A percentile compares a stretch with the other conserved stretches of the same genome.
Evolutionary conservation across 2,329 filamentous ascomycete species (phyloP).

Genomic region (Microcera coccophila): DNA sequence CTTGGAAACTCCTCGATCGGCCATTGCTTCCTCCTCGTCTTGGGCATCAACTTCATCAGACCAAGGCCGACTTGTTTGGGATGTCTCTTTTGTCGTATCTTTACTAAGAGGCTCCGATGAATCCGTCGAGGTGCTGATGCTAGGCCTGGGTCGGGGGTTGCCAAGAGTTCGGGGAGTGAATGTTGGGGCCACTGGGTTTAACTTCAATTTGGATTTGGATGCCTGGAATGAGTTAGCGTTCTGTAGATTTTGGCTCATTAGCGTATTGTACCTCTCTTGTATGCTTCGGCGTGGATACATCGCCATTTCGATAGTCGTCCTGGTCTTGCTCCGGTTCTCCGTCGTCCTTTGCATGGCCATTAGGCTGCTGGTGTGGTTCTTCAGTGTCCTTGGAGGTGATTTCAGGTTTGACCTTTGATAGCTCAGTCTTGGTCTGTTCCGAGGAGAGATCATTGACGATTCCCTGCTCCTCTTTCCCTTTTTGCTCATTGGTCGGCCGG

Average conservation of each 20-base stretch:
- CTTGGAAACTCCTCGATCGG: conserved; percentile 1
- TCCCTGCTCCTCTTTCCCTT: conserved; percentile 19
- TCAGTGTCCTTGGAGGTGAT: conserved; percentile 2
- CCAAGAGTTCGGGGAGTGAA: conserved; percentile 46
- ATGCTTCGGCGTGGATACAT: conserved; percentile 33
- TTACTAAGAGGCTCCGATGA: conserved; percentile 11
- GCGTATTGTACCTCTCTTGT: conserved; percentile 48
- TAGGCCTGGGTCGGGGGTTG: conserved; percentile 11
- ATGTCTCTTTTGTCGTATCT: conserved; percentile 3
- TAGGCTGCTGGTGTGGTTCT: not conserved
- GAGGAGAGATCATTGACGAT: conserved; percentile 37
- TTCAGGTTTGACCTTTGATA: conserved; percentile 31
- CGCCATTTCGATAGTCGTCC: conserved; percentile 19
- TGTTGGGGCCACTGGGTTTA: conserved; percentile 54
- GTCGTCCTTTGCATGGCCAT: conserved; percentile 6
- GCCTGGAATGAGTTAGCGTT: conserved; percentile 39
- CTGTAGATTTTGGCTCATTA: conserved; percentile 9
- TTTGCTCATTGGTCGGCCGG: conserved; percentile 42
- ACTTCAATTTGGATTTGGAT: conserved; percentile 45
- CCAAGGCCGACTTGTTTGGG: conserved; percentile 23
- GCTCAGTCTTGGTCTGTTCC: conserved; percentile 34
- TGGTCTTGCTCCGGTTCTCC: conserved; percentile 22
- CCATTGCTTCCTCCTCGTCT: conserved; percentile 13
- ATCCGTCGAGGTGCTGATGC: conserved; percentile 12
- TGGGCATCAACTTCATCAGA: conserved; percentile 30